phyloP scores from a whole-genome alignment of 495 filamentous ascomycete genomes.

The Peziza echinospora region DNA sequence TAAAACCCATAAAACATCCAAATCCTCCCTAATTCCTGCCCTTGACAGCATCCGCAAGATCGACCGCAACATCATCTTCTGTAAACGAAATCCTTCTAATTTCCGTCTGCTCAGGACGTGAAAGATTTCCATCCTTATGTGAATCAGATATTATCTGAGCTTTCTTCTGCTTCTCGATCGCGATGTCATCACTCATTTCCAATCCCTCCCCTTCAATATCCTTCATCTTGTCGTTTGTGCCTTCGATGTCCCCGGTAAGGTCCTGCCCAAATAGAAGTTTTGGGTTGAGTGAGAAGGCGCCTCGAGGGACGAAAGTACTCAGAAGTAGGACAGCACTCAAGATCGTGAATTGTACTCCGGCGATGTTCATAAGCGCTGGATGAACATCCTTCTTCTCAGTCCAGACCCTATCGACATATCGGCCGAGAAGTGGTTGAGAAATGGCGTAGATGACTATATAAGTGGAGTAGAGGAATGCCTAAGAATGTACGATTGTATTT shows the following conservation, averaged over 20 bases:
- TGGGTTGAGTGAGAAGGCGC: conserved; percentile 23
- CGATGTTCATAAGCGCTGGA: conserved; percentile 18
- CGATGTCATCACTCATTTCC: neutral
- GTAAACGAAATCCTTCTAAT: no score
- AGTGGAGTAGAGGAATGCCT: conserved; percentile 25
- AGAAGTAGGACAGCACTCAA: conserved; percentile 19
- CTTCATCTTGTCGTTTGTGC: neutral
- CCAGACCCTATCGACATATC: conserved; percentile 23
- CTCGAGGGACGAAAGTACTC: conserved; percentile 23
- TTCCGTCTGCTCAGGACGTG: no score
- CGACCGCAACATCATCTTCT: no score
- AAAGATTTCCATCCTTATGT: no score
- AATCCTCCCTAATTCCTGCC: no score
- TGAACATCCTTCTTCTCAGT: conserved; percentile 11
- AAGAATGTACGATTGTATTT: no score
- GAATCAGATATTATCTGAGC: no score
- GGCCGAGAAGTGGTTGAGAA: conserved; percentile 22
- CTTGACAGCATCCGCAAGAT: no score
- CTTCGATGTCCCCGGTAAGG: conserved; percentile 10
- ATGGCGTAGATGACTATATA: conserved; percentile 27
- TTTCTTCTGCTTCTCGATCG: no score
- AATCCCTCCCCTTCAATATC: neutral
- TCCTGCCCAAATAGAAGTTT: conserved; percentile 21
- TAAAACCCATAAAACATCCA: no score
- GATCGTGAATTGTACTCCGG: conserved; percentile 24